phyloP scores from a whole-genome alignment of 2,329 filamentous ascomycete genomes.

The Colletotrichum lindemuthianum region DNA sequence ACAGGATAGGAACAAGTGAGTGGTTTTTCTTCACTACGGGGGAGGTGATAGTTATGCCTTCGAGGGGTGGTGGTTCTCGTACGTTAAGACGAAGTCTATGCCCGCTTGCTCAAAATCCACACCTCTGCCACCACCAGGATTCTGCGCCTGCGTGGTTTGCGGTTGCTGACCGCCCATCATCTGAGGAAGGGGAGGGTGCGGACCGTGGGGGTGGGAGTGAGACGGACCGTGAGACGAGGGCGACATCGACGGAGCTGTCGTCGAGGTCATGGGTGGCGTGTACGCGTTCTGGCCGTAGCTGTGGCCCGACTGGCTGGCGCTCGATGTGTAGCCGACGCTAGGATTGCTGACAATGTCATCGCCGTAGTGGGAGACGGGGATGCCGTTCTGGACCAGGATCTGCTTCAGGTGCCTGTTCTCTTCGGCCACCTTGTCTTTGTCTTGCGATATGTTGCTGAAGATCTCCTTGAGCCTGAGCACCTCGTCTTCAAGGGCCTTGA shows the following conservation, averaged over 20 bases:
- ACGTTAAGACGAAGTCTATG: slow-evolving; percentile 93
- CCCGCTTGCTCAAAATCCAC: slow-evolving; percentile 84
- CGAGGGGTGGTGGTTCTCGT: slow-evolving; percentile 68
- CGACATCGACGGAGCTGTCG: slow-evolving; percentile 53
- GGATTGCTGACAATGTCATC: slow-evolving; percentile 59
- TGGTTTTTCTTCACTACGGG: slow-evolving; percentile 56
- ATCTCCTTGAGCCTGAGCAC: slow-evolving; percentile 88
- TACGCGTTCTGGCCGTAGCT: slow-evolving; percentile 65
- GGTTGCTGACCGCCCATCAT: slow-evolving; percentile 46
- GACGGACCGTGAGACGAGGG: slow-evolving; percentile 42
- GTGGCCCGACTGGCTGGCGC: slow-evolving; percentile 66
- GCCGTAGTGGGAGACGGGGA: slow-evolving; percentile 47
- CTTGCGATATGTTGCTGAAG: slow-evolving; percentile 77
- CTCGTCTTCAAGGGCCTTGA: slow-evolving; percentile 92
- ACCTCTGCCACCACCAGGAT: slow-evolving; percentile 45
- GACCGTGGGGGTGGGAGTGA: slow-evolving; percentile 36
- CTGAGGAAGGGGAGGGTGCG: slow-evolving; percentile 37
- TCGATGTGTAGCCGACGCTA: slow-evolving; percentile 59
- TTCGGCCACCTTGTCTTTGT: slow-evolving; percentile 78
- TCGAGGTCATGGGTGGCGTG: slow-evolving; percentile 60
- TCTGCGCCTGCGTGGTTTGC: slow-evolving; percentile 40
- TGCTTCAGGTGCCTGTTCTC: slow-evolving; percentile 82
- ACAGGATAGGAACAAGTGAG: slow-evolving; percentile 11
- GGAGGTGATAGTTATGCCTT: slow-evolving; percentile 74
- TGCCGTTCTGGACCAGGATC: slow-evolving; percentile 63